Percentiles rank a stretch among this genome's conserved stretches.
phyloP scores from a whole-genome alignment of 2,329 filamentous ascomycete species.

The Monosporascus sp. region DNA sequence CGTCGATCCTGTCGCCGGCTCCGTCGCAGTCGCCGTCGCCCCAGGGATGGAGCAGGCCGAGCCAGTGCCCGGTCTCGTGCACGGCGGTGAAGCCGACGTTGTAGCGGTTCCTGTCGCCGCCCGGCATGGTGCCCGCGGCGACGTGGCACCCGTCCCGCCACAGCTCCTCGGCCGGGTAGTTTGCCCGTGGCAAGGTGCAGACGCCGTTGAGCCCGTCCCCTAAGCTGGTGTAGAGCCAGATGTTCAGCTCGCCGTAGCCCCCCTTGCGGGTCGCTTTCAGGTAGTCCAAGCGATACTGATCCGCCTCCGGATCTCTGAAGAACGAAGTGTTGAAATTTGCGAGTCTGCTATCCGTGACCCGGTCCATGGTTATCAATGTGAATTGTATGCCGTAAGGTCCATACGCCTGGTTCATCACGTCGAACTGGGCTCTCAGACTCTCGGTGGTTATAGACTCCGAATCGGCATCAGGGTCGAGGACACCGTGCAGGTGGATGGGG shows the following conservation, averaged over 20 bases:
- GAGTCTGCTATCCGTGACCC: background rate
- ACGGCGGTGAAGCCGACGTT: slow-evolving; percentile 34
- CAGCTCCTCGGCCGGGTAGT: background rate
- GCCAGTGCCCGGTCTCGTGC: slow-evolving; percentile 41
- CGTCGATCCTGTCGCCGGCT: slow-evolving; percentile 32
- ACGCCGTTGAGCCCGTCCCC: background rate
- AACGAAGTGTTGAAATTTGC: background rate
- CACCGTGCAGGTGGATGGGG: background rate
- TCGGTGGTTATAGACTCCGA: background rate
- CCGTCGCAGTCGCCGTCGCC: slow-evolving; percentile 25
- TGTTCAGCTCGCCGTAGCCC: background rate
- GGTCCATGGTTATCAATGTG: background rate
- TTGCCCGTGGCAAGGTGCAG: background rate
- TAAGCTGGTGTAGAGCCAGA: background rate
- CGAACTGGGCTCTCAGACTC: background rate
- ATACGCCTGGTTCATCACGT: background rate
- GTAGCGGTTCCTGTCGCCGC: slow-evolving; percentile 22
- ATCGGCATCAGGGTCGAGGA: background rate
- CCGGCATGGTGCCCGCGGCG: slow-evolving; percentile 24
- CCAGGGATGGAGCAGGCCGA: slow-evolving; percentile 40
- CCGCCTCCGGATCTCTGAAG: background rate
- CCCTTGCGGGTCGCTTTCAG: background rate
- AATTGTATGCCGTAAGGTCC: background rate
- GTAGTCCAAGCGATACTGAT: background rate
- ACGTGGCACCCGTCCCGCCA: slow-evolving; percentile 21